Percentiles rank a stretch among this genome's conserved stretches.
Conservation (phyloP, 805 yeast species). For the Cyberlindnera lachancei region DNA sequence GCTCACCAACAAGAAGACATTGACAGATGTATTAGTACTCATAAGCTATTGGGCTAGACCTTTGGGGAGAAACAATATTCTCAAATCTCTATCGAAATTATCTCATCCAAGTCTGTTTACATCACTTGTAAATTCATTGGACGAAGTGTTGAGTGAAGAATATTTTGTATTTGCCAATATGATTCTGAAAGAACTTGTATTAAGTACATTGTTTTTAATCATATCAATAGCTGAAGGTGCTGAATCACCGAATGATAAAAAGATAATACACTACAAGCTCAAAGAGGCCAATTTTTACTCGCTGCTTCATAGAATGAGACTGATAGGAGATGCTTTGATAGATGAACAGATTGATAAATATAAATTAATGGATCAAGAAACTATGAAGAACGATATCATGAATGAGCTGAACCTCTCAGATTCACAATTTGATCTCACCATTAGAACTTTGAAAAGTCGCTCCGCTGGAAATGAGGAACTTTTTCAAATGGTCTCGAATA, state of each 20-base stretch:
- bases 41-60: conserved; percentile 22
- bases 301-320: conserved; percentile 27
- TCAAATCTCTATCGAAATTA: conserved; percentile 18
- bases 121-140: conserved; percentile 15
- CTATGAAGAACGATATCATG: conserved; percentile 11
- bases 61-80: conserved; percentile 23
- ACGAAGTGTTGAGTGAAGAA: conserved; percentile 10
- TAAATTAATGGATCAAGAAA: conserved; percentile 10
- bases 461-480: conserved; percentile 44
- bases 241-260: conserved; percentile 20
- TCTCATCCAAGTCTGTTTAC: conserved; percentile 13
- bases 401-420: conserved; percentile 22
- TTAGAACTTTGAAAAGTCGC: conserved; percentile 17
- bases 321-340: conserved; percentile 33
- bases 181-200: conserved; percentile 13
- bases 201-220: conserved; percentile 16
- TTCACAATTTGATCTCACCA: conserved; percentile 8
- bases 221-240: conserved; percentile 19
- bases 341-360: conserved; percentile 19
- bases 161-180: conserved; percentile 13
- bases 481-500: conserved; percentile 54
- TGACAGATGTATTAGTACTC: conserved; percentile 42
- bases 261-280: conserved; percentile 23
- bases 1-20: conserved; percentile 42
- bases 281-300: conserved; percentile 31